These are phyloP conservation scores for Cerrena zonata DNA, from an alignment of 1,284 basidiomycete species.

Conservation along the genomic window DNA sequence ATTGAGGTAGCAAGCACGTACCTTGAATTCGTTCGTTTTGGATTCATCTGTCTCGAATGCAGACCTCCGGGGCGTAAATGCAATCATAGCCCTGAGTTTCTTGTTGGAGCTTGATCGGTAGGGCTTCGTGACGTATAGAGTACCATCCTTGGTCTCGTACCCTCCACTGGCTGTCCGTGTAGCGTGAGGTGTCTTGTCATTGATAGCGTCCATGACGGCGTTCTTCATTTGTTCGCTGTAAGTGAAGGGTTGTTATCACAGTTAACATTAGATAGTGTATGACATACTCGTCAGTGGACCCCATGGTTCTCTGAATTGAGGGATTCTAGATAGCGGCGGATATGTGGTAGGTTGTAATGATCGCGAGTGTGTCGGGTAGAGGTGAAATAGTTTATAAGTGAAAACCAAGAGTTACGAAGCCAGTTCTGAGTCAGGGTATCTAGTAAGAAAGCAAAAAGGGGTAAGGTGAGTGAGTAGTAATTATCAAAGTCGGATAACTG, in stretches of 20 bases:
- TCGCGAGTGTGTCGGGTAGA: background rate
- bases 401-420: no score
- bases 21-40: conserved; percentile 79
- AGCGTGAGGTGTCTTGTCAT: conserved; percentile 2
- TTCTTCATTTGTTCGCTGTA: background rate
- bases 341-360: background rate
- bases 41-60: conserved; percentile 79
- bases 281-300: background rate
- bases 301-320: background rate
- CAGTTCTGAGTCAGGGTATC: background rate
- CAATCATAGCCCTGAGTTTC: conserved; percentile 69
- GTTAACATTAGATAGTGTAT: background rate
- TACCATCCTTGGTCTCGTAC: conserved; percentile 56
- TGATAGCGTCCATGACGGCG: background rate
- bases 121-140: conserved; percentile 69
- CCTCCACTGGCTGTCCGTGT: conserved; percentile 32
- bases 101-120: conserved; percentile 62
- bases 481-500: background rate
- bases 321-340: background rate
- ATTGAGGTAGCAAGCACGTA: conserved; percentile 34
- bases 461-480: background rate
- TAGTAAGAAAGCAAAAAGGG: background rate
- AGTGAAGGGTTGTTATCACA: background rate
- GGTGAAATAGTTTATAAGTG: background rate
- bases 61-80: conserved; percentile 80